Evolutionary conservation across 257 asterid genomes (phyloP).

Genomic region (Capsicum chinense): DNA sequence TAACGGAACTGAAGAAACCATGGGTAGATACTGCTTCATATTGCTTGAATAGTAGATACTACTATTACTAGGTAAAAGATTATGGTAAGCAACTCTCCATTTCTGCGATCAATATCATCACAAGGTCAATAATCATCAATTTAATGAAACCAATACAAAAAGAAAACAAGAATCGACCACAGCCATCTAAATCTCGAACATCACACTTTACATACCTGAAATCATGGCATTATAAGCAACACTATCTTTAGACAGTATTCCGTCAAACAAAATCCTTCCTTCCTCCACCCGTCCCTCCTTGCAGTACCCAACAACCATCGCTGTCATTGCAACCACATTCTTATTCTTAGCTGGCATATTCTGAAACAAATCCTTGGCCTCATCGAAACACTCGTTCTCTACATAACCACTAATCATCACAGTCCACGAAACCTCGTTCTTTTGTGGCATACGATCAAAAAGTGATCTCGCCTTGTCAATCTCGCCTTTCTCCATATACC

Average conservation of each 20-base stretch:
- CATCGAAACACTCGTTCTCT: conserved; percentile 28
- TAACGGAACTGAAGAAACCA: too few species aligned
- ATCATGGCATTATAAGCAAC: conserved; percentile 35
- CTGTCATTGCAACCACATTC: conserved; percentile 30
- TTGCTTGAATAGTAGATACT: too few species aligned
- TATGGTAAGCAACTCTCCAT: too few species aligned
- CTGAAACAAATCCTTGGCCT: conserved; percentile 30
- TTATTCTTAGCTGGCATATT: conserved; percentile 32
- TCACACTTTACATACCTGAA: conserved; percentile 28
- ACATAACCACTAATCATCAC: conserved; percentile 36
- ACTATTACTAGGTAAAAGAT: too few species aligned
- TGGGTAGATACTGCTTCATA: too few species aligned
- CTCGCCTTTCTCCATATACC: conserved; percentile 12
- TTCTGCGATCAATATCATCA: neutral
- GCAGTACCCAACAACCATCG: conserved; percentile 30
- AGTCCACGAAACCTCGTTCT: conserved; percentile 34
- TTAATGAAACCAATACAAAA: neutral
- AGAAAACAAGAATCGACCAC: neutral
- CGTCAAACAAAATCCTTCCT: conserved; percentile 32
- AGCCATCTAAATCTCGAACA: neutral
- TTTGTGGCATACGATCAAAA: conserved; percentile 26
- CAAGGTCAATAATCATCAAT: neutral
- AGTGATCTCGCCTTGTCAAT: conserved; percentile 30
- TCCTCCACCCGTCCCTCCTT: conserved; percentile 30
- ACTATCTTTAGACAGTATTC: conserved; percentile 25